A percentile compares a stretch with the other conserved stretches of the same genome.
Evolutionary conservation across 495 filamentous ascomycete species (phyloP).

Genomic region (Hypoxylon fragiforme): DNA sequence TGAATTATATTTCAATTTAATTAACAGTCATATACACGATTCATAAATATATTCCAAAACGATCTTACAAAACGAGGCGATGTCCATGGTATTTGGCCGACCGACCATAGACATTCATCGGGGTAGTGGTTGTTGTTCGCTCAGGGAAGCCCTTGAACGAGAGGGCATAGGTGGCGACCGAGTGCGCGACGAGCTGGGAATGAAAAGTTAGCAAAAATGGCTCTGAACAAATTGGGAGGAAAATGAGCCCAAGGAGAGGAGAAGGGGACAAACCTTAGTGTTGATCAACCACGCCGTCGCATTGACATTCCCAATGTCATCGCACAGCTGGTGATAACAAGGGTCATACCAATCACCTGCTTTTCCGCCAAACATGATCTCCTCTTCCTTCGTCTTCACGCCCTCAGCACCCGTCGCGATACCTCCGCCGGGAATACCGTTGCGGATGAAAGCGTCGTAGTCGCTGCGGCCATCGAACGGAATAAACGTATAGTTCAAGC

Average conservation of each 20-base stretch:
- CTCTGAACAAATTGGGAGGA: background rate
- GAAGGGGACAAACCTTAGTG: constrained; percentile 46
- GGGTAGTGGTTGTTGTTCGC: constrained; percentile 33
- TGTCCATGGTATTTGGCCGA: constrained; percentile 43
- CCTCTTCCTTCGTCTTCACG: constrained; percentile 57
- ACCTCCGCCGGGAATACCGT: constrained; percentile 58
- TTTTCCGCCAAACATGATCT: constrained; percentile 54
- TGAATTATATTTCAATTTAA: too few species aligned
- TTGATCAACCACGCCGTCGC: constrained; percentile 58
- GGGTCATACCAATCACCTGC: constrained; percentile 56
- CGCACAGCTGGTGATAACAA: constrained; percentile 61
- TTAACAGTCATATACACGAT: too few species aligned
- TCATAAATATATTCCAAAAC: too few species aligned
- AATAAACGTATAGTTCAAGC: constrained; percentile 55
- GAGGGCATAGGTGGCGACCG: constrained; percentile 56
- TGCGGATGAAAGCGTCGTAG: constrained; percentile 58
- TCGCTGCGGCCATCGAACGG: constrained; percentile 60
- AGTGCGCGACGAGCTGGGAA: constrained; percentile 55
- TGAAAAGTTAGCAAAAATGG: background rate
- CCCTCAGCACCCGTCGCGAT: constrained; percentile 66
- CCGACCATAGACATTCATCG: constrained; percentile 21
- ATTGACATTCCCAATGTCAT: constrained; percentile 54
- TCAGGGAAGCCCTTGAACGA: constrained; percentile 58
- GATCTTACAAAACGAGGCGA: constrained; percentile 40
- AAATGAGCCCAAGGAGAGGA: too few species aligned